Conservation (phyloP, 441 rosid species). For the Adansonia rubrostipa region DNA sequence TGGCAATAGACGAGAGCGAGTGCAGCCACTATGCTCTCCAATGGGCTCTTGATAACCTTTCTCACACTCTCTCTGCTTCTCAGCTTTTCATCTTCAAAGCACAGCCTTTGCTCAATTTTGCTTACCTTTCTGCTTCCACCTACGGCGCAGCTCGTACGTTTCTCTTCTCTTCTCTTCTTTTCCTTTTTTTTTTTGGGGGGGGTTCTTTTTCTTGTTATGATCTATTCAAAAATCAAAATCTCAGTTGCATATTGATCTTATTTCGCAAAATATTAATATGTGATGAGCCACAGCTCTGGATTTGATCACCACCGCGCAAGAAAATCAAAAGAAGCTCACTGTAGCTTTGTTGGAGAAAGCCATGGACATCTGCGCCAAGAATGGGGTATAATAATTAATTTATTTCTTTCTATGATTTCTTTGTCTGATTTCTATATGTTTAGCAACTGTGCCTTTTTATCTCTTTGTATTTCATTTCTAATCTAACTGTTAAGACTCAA, state of each 20-base stretch:
- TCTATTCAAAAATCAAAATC: background rate
- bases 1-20: slow-evolving; percentile 72
- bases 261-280: background rate
- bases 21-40: slow-evolving; percentile 58
- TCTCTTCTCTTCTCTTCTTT: background rate
- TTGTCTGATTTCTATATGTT: background rate
- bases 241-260: background rate
- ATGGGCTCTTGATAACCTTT: slow-evolving; percentile 56
- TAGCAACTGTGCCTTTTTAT: background rate
- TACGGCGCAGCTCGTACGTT: slow-evolving; percentile 57
- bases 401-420: background rate
- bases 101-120: slow-evolving; percentile 42
- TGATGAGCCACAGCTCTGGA: slow-evolving; percentile 52
- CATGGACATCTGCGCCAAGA: slow-evolving; percentile 51
- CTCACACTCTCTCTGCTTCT: slow-evolving; percentile 43
- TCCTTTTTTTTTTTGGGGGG: no score
- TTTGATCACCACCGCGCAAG: slow-evolving; percentile 49
- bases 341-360: slow-evolving; percentile 53
- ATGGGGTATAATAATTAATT: slow-evolving; percentile 51
- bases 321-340: slow-evolving; percentile 53
- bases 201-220: background rate
- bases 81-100: slow-evolving; percentile 60
- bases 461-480: background rate
- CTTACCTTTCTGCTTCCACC: slow-evolving; percentile 54
- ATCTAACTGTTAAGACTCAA: background rate